These are phyloP conservation scores for Myxozyma melibiosi DNA, from an alignment of 805 yeast genomes.

Conservation along the genomic window DNA sequence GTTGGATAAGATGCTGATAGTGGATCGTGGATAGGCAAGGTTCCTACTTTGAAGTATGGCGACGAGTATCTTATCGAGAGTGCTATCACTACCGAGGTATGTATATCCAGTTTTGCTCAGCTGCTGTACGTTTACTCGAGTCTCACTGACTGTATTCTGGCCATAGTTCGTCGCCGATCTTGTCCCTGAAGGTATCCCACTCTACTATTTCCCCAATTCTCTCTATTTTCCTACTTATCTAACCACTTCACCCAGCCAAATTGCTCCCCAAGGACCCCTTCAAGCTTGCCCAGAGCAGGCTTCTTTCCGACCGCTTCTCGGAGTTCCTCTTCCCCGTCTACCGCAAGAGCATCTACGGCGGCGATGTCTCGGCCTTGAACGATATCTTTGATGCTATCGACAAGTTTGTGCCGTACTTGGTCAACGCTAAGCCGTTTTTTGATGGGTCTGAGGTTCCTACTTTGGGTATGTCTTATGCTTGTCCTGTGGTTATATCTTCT, in stretches of 20 bases:
- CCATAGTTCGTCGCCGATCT: slow-evolving; percentile 35
- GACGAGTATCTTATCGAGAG: slow-evolving; percentile 36
- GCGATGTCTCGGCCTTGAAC: background rate
- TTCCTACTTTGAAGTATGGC: slow-evolving; percentile 38
- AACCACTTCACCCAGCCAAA: slow-evolving; percentile 39
- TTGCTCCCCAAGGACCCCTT: slow-evolving; percentile 79
- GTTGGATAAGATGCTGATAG: background rate
- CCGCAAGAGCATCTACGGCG: slow-evolving; percentile 18
- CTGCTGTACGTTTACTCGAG: too few species aligned
- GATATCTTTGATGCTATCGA: slow-evolving; percentile 30
- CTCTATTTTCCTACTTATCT: background rate
- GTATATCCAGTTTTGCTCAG: background rate
- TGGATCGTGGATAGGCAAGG: slow-evolving; percentile 30
- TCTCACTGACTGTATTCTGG: background rate
- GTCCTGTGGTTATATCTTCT: background rate
- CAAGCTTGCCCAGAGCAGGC: slow-evolving; percentile 54
- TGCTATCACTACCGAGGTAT: slow-evolving; percentile 35
- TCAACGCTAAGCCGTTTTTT: slow-evolving; percentile 31
- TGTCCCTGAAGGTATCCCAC: slow-evolving; percentile 34
- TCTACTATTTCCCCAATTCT: background rate
- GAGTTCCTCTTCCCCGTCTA: slow-evolving; percentile 27
- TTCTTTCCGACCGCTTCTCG: slow-evolving; percentile 35
- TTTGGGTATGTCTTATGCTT: slow-evolving; percentile 10
- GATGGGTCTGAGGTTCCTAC: slow-evolving; percentile 31
- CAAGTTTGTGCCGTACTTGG: slow-evolving; percentile 30